phyloP scores from a whole-genome alignment of 495 filamentous ascomycete species.

The Achaetomiella virescens region DNA sequence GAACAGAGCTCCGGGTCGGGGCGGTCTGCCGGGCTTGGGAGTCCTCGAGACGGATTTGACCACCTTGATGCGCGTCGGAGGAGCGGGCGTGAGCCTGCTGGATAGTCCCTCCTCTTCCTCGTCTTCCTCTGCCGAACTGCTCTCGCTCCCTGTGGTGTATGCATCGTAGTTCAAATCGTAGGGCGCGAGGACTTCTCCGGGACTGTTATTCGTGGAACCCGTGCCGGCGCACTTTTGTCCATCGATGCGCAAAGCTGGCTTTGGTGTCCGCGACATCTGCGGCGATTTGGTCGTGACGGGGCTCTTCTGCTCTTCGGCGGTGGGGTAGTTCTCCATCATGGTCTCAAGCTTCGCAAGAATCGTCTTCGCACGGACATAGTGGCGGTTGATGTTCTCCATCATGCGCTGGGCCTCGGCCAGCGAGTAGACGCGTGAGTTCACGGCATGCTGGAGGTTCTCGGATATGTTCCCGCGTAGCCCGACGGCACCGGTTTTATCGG shows the following conservation, averaged over 20 bases:
- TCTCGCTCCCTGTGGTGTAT: constrained; percentile 41
- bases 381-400: constrained; percentile 67
- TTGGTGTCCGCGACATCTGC: constrained; percentile 51
- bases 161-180: constrained; percentile 50
- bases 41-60: constrained; percentile 27
- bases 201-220: constrained; percentile 48
- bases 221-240: constrained; percentile 39
- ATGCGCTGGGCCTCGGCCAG: constrained; percentile 80
- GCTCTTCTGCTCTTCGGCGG: constrained; percentile 48
- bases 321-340: constrained; percentile 53
- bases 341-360: constrained; percentile 78
- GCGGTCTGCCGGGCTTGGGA: constrained; percentile 33
- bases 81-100: constrained; percentile 28
- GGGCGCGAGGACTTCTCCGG: constrained; percentile 53
- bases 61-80: constrained; percentile 38
- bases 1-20: constrained; percentile 35
- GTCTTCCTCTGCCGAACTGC: constrained; percentile 37
- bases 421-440: constrained; percentile 68
- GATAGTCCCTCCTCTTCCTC: constrained; percentile 31
- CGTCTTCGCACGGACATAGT: constrained; percentile 65
- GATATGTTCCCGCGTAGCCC: constrained; percentile 72
- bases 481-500: constrained; percentile 40
- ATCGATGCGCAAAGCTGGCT: constrained; percentile 61
- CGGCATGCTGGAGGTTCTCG: constrained; percentile 60
- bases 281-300: constrained; percentile 46